These are phyloP conservation scores for Panicum hallii DNA, from an alignment of 202 grass and related monocot genomes.

Conservation along the genomic window DNA sequence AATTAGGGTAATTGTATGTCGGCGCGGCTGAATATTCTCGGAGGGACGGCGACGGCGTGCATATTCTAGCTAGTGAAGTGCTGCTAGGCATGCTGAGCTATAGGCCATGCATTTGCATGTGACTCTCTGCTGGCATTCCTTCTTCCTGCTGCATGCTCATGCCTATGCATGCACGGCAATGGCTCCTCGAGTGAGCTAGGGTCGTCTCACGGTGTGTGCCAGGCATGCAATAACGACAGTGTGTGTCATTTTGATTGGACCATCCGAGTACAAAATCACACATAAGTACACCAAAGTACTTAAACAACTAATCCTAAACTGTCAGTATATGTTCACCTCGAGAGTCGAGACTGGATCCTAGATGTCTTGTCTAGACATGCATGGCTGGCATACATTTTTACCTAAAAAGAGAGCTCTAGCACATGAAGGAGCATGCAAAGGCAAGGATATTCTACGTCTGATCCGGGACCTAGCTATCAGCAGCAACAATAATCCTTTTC, in stretches of 20 bases:
- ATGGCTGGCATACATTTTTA: slow-evolving; percentile 15
- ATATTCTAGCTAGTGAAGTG: no score
- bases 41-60: no score
- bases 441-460: slow-evolving; percentile 14
- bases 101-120: background rate
- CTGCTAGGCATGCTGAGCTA: no score
- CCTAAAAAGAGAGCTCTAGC: slow-evolving; percentile 11
- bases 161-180: background rate
- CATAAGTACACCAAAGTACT: background rate
- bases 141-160: background rate
- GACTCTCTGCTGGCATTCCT: background rate
- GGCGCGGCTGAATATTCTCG: no score
- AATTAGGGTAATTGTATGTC: no score
- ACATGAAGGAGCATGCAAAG: background rate
- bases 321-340: no score
- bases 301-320: background rate
- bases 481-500: slow-evolving; percentile 17
- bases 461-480: background rate
- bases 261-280: background rate
- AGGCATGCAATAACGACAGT: background rate
- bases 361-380: background rate
- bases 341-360: background rate
- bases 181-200: slow-evolving; percentile 10
- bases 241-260: background rate
- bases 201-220: background rate